These are phyloP conservation scores for Plasmodium vinckei DNA, from an alignment of 169 alveolate genomes.

Conservation along the genomic window DNA sequence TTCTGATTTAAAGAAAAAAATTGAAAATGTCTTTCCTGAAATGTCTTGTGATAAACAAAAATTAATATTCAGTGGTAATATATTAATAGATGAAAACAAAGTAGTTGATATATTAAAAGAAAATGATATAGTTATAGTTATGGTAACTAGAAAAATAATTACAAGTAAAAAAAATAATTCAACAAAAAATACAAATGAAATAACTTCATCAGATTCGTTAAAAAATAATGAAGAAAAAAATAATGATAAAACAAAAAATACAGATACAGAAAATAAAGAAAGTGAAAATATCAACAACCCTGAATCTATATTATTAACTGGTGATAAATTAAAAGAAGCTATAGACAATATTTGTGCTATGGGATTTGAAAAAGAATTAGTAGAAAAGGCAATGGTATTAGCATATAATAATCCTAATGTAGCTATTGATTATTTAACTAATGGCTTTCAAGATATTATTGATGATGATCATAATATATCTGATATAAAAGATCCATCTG, in stretches of 20 bases:
- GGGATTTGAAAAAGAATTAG: slow-evolving; percentile 93
- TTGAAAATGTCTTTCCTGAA: slow-evolving; percentile 79
- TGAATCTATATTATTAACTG: slow-evolving; percentile 55
- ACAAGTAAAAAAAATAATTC: slow-evolving; percentile 71
- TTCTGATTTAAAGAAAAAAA: slow-evolving; percentile 80
- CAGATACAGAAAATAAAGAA: slow-evolving; percentile 81
- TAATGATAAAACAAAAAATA: slow-evolving; percentile 75
- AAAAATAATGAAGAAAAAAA: slow-evolving; percentile 15
- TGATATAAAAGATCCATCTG: slow-evolving; percentile 42
- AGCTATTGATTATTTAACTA: slow-evolving; percentile 95
- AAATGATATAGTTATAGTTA: slow-evolving; percentile 86
- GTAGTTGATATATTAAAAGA: slow-evolving; percentile 82
- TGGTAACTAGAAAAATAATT: slow-evolving; percentile 80
- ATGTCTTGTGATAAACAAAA: slow-evolving; percentile 84
- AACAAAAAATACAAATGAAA: slow-evolving; percentile 49
- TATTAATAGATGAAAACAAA: slow-evolving; percentile 80
- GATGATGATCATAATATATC: background rate
- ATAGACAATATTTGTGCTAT: slow-evolving; percentile 90
- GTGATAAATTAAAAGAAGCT: slow-evolving; percentile 77
- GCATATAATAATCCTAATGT: slow-evolving; percentile 97
- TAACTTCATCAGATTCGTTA: slow-evolving; percentile 8
- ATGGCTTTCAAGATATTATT: slow-evolving; percentile 84
- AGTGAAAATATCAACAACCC: slow-evolving; percentile 77
- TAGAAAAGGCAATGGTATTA: slow-evolving; percentile 93
- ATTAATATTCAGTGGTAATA: slow-evolving; percentile 86